These are phyloP conservation scores for Thraustochytrium striatum DNA, from an alignment of 352 stramenopile genomes.

Conservation along the genomic window DNA sequence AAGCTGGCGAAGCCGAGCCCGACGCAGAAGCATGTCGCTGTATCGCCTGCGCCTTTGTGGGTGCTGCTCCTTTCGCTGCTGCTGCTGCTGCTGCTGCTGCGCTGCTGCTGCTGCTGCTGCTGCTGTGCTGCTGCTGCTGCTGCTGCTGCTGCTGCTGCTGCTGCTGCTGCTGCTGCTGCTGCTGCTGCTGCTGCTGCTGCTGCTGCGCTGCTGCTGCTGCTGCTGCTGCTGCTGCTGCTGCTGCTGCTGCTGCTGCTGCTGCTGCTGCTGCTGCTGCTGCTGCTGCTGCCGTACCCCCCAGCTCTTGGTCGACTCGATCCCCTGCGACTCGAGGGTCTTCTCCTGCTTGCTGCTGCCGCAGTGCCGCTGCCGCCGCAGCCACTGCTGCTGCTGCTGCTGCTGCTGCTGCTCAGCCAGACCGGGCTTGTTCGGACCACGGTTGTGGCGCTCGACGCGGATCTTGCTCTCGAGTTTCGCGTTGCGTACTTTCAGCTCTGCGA, in stretches of 20 bases:
- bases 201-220: no score
- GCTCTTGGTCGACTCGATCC: not conserved
- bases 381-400: constrained; percentile 10
- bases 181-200: no score
- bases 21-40: no score
- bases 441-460: not conserved
- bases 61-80: not conserved
- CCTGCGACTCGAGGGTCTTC: not conserved
- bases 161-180: not conserved
- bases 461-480: no score
- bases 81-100: not conserved
- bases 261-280: not conserved
- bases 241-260: not conserved
- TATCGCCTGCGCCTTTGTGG: not conserved
- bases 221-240: not conserved
- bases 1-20: no score
- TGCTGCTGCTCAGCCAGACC: not conserved
- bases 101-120: not conserved
- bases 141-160: not conserved
- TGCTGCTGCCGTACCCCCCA: not conserved
- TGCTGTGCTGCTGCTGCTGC: not conserved
- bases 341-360: not conserved
- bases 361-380: constrained; percentile 51
- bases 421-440: not conserved
- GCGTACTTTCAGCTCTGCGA: no score